Evolutionary conservation across 83 land plant genomes (phyloP).

Genomic region (Picea engelmannii): DNA sequence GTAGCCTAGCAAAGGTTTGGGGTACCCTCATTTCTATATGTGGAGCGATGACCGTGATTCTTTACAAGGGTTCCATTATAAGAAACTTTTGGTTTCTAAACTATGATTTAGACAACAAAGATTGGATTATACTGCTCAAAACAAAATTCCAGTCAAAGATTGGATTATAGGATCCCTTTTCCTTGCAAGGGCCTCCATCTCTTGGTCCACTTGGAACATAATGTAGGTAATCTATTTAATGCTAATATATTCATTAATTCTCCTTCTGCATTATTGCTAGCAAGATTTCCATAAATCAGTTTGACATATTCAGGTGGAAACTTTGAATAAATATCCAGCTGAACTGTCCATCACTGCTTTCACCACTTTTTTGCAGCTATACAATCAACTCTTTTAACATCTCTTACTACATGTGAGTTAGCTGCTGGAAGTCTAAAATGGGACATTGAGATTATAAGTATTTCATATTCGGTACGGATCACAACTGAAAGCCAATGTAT

Average conservation of each 20-base stretch:
- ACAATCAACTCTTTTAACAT: constrained; percentile 24
- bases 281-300: background rate
- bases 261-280: no score
- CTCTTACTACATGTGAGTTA: constrained; percentile 19
- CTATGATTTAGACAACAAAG: background rate
- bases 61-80: constrained; percentile 36
- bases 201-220: constrained; percentile 38
- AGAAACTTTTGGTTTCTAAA: background rate
- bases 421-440: constrained; percentile 32
- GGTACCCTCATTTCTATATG: constrained; percentile 36
- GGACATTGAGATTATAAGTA: constrained; percentile 23
- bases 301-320: constrained; percentile 25
- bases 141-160: background rate
- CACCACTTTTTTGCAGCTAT: constrained; percentile 34
- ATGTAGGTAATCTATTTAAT: constrained; percentile 22
- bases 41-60: constrained; percentile 28
- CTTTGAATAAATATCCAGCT: constrained; percentile 37
- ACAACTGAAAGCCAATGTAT: background rate
- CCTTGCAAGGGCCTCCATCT: constrained; percentile 30
- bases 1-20: constrained; percentile 33
- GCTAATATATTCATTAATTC: background rate
- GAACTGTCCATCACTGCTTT: constrained; percentile 31
- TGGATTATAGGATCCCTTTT: constrained; percentile 42
- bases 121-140: background rate
- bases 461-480: constrained; percentile 35